phyloP scores from a whole-genome alignment of 768 basidiomycete genomes.

The Mycena indigotica region DNA sequence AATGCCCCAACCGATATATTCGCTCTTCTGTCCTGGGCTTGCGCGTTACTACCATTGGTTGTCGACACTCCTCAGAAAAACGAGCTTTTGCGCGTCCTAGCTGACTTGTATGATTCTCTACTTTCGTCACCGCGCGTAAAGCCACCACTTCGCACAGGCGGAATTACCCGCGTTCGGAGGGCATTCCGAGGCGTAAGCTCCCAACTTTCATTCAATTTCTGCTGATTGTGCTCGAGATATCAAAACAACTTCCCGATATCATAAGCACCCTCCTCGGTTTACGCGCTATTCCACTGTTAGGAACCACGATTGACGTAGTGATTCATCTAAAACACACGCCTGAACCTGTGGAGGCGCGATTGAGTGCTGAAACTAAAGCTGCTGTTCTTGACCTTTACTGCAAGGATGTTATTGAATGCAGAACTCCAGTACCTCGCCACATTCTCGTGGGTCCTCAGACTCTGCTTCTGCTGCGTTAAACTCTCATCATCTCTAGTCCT shows the following conservation, averaged over 20 bases:
- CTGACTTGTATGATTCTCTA: slow-evolving; percentile 18
- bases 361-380: slow-evolving; percentile 37
- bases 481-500: background rate
- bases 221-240: slow-evolving; percentile 31
- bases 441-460: slow-evolving; percentile 46
- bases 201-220: slow-evolving; percentile 35
- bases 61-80: slow-evolving; percentile 7
- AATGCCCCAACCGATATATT: slow-evolving; percentile 22
- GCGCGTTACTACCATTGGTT: slow-evolving; percentile 19
- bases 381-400: slow-evolving; percentile 64
- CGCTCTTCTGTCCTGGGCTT: slow-evolving; percentile 22
- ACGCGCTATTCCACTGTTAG: slow-evolving; percentile 51
- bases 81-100: slow-evolving; percentile 18
- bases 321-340: slow-evolving; percentile 62
- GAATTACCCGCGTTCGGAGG: slow-evolving; percentile 21
- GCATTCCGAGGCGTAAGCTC: slow-evolving; percentile 23
- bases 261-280: slow-evolving; percentile 10
- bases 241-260: slow-evolving; percentile 47
- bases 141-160: slow-evolving; percentile 19
- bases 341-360: slow-evolving; percentile 47
- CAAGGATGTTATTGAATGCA: slow-evolving; percentile 66
- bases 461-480: background rate
- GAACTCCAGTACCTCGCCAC: slow-evolving; percentile 60
- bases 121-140: slow-evolving; percentile 18
- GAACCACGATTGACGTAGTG: slow-evolving; percentile 70